Evolutionary conservation across 164 flowering plant genomes (phyloP).

Genomic region (Dillenia suffruticosa): DNA sequence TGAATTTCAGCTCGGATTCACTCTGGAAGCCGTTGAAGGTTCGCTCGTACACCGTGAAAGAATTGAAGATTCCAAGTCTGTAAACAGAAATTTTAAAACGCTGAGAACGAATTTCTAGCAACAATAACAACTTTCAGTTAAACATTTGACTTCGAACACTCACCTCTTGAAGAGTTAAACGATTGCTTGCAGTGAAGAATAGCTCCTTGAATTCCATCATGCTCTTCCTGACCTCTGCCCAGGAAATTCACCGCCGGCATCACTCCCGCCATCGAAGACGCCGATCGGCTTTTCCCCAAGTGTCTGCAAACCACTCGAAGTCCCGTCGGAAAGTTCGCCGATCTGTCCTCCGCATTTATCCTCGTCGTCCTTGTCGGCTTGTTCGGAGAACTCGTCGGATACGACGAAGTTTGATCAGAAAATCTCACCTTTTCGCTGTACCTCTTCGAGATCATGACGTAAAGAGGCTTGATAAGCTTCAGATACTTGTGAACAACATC

Average conservation of each 20-base stretch:
- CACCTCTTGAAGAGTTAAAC: constrained; percentile 65
- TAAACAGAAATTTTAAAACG: not conserved
- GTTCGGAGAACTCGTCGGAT: not conserved
- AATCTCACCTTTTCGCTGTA: constrained; percentile 47
- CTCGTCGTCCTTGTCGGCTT: no score
- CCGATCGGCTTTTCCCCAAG: constrained; percentile 75
- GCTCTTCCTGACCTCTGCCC: constrained; percentile 57
- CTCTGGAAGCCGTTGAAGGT: constrained; percentile 7
- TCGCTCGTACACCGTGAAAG: constrained; percentile 39
- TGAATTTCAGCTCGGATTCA: no score
- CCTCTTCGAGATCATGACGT: constrained; percentile 54
- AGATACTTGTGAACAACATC: constrained; percentile 65
- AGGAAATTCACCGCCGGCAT: constrained; percentile 16
- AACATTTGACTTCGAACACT: not conserved
- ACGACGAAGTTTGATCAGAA: constrained; percentile 27
- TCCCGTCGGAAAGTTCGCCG: constrained; percentile 29
- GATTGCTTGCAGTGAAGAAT: constrained; percentile 89
- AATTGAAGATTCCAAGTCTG: constrained; percentile 31
- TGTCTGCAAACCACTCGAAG: constrained; percentile 60
- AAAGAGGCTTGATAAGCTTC: constrained; percentile 77
- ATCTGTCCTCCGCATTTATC: no score
- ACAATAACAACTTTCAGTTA: not conserved
- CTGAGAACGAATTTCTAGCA: no score
- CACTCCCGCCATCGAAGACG: constrained; percentile 47
- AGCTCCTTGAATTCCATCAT: constrained; percentile 90